Evolutionary conservation across 176 grass and related monocot genomes (phyloP), one percentile per base, ranked within the genome.

Genomic region (Musa schizocarpa): DNA sequence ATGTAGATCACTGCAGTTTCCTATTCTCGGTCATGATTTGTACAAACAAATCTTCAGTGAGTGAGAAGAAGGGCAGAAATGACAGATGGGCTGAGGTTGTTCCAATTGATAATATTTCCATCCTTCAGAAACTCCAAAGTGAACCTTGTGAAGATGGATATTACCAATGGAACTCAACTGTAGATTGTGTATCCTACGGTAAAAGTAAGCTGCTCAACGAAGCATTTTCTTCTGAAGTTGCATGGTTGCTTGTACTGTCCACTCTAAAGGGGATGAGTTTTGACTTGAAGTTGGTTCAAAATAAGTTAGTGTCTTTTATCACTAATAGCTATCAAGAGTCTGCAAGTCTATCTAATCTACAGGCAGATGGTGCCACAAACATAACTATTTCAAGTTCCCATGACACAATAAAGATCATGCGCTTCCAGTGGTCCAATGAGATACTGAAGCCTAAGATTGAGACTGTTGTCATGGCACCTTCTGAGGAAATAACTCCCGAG

Each of bases 201-300:
- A 85, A 78, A 90, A 75, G 80, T 79, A 97, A 81, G 72, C 75
- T 90, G n/a, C 57, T 87, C 55, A 92, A 59, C 71, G 67, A 72
- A 29, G 84, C 87, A 52, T 88, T 97, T 81, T 80, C 81, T 68
- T 53, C 74, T 69, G 83, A 86, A 90, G 63, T 97, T 73, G 52
- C 87, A 79, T 82, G 81, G 74, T 43, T 97, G 49, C 26, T 92
- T 57, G 88, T 88, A 81, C 55, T 97, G 52, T 97, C 93, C 62
- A 85, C 53, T 80, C 74, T 90, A 54, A 86, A 79, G 63, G 79
- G 81, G 85, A 87, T 90, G 85, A 88, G 83, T 65, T 87, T 92
- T 80, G 87, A 53, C 74, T 78, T 97, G 53, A 97, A 87, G 83
- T 54, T 85, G 52, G 79, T 87, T 43, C 53, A 88, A 52, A 71